Conservation (phyloP, 164 flowering plant genomes). For the Protea cynaroides region DNA sequence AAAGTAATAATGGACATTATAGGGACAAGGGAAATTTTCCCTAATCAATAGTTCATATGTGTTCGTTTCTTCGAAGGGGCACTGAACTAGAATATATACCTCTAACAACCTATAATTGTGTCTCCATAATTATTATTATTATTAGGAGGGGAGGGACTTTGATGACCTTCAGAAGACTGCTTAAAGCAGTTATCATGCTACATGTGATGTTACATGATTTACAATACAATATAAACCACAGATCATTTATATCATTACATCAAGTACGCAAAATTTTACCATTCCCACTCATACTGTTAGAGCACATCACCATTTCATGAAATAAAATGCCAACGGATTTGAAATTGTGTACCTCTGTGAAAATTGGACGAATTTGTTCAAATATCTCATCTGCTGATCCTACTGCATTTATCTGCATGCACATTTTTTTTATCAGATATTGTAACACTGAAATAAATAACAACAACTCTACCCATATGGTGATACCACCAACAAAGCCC, state of each 20-base stretch:
- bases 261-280: background rate
- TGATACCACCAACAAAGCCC: background rate
- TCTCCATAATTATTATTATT: too few relatives aligned
- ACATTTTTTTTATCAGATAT: slow-evolving; percentile 2
- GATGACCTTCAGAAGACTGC: background rate
- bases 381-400: slow-evolving; percentile 82
- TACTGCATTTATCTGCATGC: slow-evolving; percentile 64
- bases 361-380: slow-evolving; percentile 49
- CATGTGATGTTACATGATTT: background rate
- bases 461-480: background rate
- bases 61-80: too few relatives aligned
- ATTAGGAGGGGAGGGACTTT: background rate
- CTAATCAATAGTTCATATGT: too few relatives aligned
- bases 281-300: background rate
- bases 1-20: too few relatives aligned
- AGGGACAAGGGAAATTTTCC: too few relatives aligned
- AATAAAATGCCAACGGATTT: background rate
- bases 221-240: too few relatives aligned
- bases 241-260: background rate
- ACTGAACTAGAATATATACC: too few relatives aligned
- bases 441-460: background rate
- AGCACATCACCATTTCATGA: background rate
- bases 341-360: slow-evolving; percentile 37
- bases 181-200: background rate
- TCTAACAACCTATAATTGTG: too few relatives aligned